These are phyloP conservation scores for Vaccinium darrowii DNA, from an alignment of 148 eudicot genomes.

Conservation along the genomic window DNA sequence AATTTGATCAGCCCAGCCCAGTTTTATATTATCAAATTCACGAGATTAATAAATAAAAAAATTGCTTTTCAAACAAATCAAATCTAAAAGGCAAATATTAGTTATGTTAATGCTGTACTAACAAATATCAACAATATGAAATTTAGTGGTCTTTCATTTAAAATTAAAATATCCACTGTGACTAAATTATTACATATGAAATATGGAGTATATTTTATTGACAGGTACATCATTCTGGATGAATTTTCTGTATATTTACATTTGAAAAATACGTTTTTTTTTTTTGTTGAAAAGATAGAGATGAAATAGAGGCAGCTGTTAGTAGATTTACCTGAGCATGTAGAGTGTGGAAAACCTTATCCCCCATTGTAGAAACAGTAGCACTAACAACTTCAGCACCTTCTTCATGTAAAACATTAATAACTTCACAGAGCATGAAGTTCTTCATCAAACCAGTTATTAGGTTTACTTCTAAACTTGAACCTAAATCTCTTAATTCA, in stretches of 20 bases:
- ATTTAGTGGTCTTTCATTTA: neutral
- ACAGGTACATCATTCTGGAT: neutral
- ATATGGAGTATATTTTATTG: neutral
- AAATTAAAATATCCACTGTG: neutral
- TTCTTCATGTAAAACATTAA: constrained; percentile 44
- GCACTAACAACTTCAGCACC: constrained; percentile 44
- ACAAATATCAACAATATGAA: no score
- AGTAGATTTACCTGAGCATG: constrained; percentile 34
- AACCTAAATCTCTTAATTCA: constrained; percentile 36
- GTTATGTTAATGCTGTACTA: neutral
- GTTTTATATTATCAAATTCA: neutral
- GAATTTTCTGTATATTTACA: neutral
- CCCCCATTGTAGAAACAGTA: constrained; percentile 12
- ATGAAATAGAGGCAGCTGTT: no score
- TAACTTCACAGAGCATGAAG: constrained; percentile 23
- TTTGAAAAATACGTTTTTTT: no score
- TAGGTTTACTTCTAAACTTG: constrained; percentile 30
- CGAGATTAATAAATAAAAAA: no score
- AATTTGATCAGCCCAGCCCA: neutral
- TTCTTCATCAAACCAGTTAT: constrained; percentile 15
- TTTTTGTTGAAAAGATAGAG: no score
- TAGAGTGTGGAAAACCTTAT: constrained; percentile 30
- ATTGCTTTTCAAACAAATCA: neutral
- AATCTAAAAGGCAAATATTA: neutral
- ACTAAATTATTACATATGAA: neutral